Evolutionary conservation across 176 grass and related monocot genomes (phyloP), one percentile per base, ranked within the genome.

Genomic region (Musa schizocarpa): DNA sequence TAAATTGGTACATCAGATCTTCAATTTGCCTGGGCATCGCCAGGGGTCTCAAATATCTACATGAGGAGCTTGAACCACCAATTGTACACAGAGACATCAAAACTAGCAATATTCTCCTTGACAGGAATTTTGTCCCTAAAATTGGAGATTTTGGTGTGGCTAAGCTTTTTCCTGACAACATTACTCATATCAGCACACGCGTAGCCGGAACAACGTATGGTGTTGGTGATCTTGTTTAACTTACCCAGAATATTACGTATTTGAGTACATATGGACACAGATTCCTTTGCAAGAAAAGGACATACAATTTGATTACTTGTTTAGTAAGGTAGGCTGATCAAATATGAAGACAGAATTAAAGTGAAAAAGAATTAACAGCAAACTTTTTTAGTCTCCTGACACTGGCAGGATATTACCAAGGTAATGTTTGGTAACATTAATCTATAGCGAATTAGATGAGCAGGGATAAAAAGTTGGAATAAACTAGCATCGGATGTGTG

Each of bases 41-140:
- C 27, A 81, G 26, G 65, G 96, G 96, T 56, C 82, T 99, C 63
- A 79, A 81, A 0, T 92, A 87, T 86, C 83, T 99, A 53, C 96
- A 99, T 29, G 96, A 99, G 81, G 91, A 87, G 80, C 81, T 89
- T 19, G 78, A 81, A 20, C 84, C 88, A 0, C 96, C 80, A 13
- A 99, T 95, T 53, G 91, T 99, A 12, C 96, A 99, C 20, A 86
- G 96, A 81, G 96, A 99, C 56, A 99, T 99, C 77, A 99, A 99
- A 78, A 88, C 96, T 74, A 99, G 96, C 75, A 99, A 99, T 63
- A 79, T 99, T 80, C 90, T 99, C 22, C 79, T 99, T 25, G 91
- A 88, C 84, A 74, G 2, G 27, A 74, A 84, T 66, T 99, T 85
- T 78, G 27, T 10, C 13, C 81, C 96, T 19, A 99, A 99, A 85